These are phyloP conservation scores for Cercospora canescens DNA, from an alignment of 2,329 filamentous ascomycete species.

Conservation along the genomic window DNA sequence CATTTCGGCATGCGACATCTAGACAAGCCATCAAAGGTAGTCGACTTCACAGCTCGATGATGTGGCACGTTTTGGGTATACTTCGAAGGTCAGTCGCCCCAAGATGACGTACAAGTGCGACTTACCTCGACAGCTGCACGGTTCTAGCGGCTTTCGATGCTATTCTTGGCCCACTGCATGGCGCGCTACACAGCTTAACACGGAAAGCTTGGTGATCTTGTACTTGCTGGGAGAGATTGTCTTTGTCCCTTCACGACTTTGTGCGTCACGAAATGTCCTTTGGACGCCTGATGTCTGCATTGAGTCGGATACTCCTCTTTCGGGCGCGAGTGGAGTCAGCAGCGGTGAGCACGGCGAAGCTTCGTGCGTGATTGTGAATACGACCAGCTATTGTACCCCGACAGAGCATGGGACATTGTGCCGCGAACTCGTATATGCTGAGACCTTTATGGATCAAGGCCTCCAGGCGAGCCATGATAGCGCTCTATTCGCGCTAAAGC, in stretches of 20 bases:
- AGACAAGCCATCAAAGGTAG: neutral
- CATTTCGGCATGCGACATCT: neutral
- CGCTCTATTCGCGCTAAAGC: neutral
- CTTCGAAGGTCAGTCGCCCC: neutral
- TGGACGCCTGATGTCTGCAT: neutral
- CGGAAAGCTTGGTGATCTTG: constrained; percentile 11
- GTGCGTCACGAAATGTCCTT: neutral
- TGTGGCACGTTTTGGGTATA: neutral
- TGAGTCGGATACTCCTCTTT: neutral
- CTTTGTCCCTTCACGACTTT: neutral
- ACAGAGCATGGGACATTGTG: neutral
- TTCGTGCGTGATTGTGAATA: neutral
- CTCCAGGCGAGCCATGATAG: neutral
- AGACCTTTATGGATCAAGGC: neutral
- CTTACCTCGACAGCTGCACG: neutral
- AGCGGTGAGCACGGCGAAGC: neutral
- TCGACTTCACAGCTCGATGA: neutral
- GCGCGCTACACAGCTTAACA: neutral
- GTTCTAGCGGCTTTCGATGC: constrained; percentile 1
- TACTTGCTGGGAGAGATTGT: neutral
- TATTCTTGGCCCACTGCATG: constrained; percentile 6
- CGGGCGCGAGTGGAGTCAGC: neutral
- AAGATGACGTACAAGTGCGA: constrained; percentile 2
- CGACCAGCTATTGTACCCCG: neutral
- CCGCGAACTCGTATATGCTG: neutral